Base-by-base conservation (phyloP, 768 basidiomycete species). In the Auriscalpium microsporum region DNA sequence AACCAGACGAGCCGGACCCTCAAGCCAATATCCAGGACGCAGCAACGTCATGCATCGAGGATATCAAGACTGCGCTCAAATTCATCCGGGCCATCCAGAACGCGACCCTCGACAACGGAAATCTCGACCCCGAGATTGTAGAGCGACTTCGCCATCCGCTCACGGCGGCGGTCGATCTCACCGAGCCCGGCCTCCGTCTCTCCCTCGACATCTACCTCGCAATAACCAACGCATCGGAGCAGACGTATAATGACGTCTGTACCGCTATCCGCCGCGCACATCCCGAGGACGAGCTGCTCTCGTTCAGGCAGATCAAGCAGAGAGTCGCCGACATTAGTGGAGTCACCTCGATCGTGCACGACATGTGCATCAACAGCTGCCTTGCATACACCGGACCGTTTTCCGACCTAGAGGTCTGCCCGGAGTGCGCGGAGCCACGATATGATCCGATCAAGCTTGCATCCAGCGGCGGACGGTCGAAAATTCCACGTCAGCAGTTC, bases 331-430 rank as follows among this genome's bases (percentile, higher is more conserved):
- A 55, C 1, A 38, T 57, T 10, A 46, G 33, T 7, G 60, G 58
- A 3, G 50, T 59, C 6, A 38, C 38, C 33, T 13, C 52, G 11
- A 46, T 28, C 4, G 23, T 35, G 14, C 44, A 53, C n/a, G 56
- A 57, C 21, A 57, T 57, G 56, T 62, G 60, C 38, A 37, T 56
- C 14, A 60, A 64, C 10, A 55, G 57, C 14, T 64, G 62, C 47
- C 10, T 56, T 9, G 60, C 42, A 9, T 64, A 59, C 38, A 64
- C 63, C 3, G 60, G 63, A 9, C 63, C 57, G 3, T 59, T 55
- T 34, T 33, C 52, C 5, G 19, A 47, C 14, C 50, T 56, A 6
- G 50, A 63, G 7, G 17, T n/a, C 6, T 63, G 62, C 44, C 53
- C 61, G 3, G 16, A 8, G 13, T 63, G 62, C 36, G 11, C 40